Percentiles rank a stretch among this genome's conserved stretches.
Conservation (phyloP, 1,284 basidiomycete genomes). For the Cystobasidium pallidum region DNA sequence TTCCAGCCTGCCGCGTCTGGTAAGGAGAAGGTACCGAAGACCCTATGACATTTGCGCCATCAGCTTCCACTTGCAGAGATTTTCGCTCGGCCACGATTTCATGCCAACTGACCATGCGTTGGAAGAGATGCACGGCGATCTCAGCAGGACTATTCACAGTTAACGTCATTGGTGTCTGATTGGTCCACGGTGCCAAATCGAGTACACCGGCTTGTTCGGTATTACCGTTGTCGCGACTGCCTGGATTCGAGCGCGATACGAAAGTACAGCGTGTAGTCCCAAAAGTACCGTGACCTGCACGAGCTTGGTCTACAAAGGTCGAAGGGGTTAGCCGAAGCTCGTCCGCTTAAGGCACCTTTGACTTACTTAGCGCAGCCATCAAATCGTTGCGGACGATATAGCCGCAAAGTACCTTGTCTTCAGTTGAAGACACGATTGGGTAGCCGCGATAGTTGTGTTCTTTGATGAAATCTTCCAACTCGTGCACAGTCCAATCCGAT, state of each 20-base stretch:
- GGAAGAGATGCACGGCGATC: constrained; percentile 53
- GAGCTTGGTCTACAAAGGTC: constrained; percentile 31
- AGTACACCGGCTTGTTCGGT: constrained; percentile 36
- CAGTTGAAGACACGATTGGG: constrained; percentile 68
- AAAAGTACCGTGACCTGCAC: constrained; percentile 16
- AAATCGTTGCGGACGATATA: constrained; percentile 89
- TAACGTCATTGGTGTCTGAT: constrained; percentile 50
- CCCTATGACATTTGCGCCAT: constrained; percentile 12
- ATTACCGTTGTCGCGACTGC: constrained; percentile 32
- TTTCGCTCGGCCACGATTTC: too few species aligned
- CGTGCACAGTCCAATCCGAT: constrained; percentile 22
- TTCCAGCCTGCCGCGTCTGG: constrained; percentile 25
- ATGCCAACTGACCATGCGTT: constrained; percentile 42
- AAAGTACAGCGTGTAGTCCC: constrained; percentile 45
- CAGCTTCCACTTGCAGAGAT: neutral
- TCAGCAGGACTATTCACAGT: constrained; percentile 50
- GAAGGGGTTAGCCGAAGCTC: neutral
- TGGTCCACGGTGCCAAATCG: constrained; percentile 49
- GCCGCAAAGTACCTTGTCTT: constrained; percentile 72
- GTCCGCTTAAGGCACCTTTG: too few species aligned
- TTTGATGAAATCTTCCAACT: constrained; percentile 46
- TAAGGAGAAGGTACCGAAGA: constrained; percentile 32
- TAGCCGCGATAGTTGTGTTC: constrained; percentile 73
- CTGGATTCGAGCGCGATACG: neutral
- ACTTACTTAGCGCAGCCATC: constrained; percentile 81